Evolutionary conservation across 2,329 filamentous ascomycete genomes (phyloP).

Genomic region (Colletotrichum scovillei): DNA sequence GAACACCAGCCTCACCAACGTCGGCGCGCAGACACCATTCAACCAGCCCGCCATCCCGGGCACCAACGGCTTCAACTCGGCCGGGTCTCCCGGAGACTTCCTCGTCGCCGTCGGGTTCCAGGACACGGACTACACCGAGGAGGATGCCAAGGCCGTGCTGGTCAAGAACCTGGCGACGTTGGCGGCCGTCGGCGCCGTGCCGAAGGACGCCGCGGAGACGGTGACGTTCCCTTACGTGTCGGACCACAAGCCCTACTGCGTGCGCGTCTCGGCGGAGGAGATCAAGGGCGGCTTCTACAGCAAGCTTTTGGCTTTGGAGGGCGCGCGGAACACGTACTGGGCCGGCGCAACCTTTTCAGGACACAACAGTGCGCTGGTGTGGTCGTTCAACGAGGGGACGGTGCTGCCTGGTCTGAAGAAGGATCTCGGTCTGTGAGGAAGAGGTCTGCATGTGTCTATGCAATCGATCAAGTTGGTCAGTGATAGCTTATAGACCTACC

Average conservation of each 20-base stretch:
- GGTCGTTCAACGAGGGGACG: conserved; percentile 21
- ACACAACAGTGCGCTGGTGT: conserved; percentile 27
- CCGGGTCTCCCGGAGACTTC: conserved; percentile 33
- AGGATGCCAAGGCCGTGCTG: conserved; percentile 36
- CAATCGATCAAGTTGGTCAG: too few relatives aligned
- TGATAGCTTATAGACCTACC: too few relatives aligned
- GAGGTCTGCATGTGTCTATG: too few relatives aligned
- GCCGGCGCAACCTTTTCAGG: conserved; percentile 43
- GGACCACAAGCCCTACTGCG: conserved; percentile 43
- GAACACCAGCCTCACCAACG: conserved; percentile 39
- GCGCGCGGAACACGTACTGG: conserved; percentile 49
- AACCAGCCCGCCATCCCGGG: conserved; percentile 35
- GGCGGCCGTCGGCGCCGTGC: conserved; percentile 20
- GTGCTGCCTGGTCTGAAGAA: conserved; percentile 27
- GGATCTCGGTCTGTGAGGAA: conserved; percentile 12
- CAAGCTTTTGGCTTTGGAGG: conserved; percentile 47
- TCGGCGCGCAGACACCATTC: conserved; percentile 24
- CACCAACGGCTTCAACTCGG: conserved; percentile 37
- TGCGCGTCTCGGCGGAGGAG: conserved; percentile 42
- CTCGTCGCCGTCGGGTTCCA: conserved; percentile 34
- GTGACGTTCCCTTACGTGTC: conserved; percentile 37
- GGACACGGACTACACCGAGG: conserved; percentile 21
- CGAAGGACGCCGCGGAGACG: conserved; percentile 15
- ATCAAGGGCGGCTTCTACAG: conserved; percentile 48
- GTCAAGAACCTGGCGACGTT: conserved; percentile 16